Evolutionary conservation across 352 stramenopile genomes (phyloP), one percentile per base, ranked within the genome.

Genomic region (Lagenidium giganteum): DNA sequence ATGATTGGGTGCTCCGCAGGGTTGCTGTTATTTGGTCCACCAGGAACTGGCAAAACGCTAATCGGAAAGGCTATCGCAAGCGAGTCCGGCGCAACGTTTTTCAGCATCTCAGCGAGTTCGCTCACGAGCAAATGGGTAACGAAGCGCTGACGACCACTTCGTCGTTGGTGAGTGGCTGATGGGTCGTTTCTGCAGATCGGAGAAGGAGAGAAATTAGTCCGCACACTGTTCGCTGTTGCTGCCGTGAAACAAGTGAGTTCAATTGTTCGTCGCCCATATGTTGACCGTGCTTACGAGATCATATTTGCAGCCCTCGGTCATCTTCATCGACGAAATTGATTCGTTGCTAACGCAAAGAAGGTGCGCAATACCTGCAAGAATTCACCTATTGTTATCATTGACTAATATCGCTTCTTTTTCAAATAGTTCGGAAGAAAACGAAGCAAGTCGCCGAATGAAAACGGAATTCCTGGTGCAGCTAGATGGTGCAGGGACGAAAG

Each of bases 321-420:
- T 99, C 35, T 99, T 99, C 57, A 98, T 99, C 37, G 96, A 99
- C 61, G 96, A 99, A 70, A 98, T 99, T 50, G 97, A 99, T 69
- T 99, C 95, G 3, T 69, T 99, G 16, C 71, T 99, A 23, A 98
- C 88, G 1, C 85, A 98, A 66, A 68, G 97, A 54, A 98, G 87
- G 66, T 87, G 32, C 38, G 31, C 22, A 38, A 20, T 32, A 53
- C 28, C 16, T 36, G 27, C 18, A 32, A 37, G 20, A n/a, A n/a
- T n/a, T n/a, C n/a, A n/a, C n/a, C n/a, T n/a, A n/a, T n/a, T n/a
- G n/a, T n/a, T n/a, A n/a, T n/a, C n/a, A n/a, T n/a, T n/a, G n/a
- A n/a, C n/a, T n/a, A n/a, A n/a, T n/a, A n/a, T 45, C 34, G 37
- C 14, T 14, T 52, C 1, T 33, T 13, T 34, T 16, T 39, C 24